These are phyloP conservation scores for Grosmannia clavigera DNA, from an alignment of 2,329 filamentous ascomycete genomes.

Conservation along the genomic window DNA sequence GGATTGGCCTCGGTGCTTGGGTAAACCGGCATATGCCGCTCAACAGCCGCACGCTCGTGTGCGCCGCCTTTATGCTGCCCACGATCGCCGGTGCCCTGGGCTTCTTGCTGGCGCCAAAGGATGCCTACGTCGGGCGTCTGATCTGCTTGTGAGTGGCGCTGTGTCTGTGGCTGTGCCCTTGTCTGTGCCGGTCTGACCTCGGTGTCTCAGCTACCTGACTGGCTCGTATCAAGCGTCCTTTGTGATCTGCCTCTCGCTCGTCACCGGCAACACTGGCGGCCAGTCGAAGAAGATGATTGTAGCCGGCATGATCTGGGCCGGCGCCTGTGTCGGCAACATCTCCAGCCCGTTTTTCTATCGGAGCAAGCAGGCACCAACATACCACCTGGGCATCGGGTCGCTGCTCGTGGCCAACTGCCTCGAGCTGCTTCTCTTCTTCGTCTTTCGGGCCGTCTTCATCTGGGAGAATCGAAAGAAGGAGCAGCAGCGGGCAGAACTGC, in stretches of 20 bases:
- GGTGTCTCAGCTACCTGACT: constrained; percentile 13
- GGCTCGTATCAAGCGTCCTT: constrained; percentile 28
- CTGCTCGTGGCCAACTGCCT: constrained; percentile 27
- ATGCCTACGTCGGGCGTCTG: constrained; percentile 39
- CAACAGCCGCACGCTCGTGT: constrained; percentile 39
- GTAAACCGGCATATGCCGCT: constrained; percentile 25
- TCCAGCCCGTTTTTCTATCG: constrained; percentile 52
- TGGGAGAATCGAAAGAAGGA: constrained; percentile 27
- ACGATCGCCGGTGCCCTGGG: constrained; percentile 48
- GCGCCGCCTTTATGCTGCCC: constrained; percentile 43
- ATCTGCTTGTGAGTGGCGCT: constrained; percentile 36
- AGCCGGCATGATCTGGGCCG: constrained; percentile 6
- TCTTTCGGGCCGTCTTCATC: constrained; percentile 24
- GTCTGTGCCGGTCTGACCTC: constrained; percentile 28
- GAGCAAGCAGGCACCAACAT: constrained; percentile 31
- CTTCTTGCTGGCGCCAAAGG: constrained; percentile 36
- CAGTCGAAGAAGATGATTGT: constrained; percentile 49
- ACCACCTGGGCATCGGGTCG: constrained; percentile 26
- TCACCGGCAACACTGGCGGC: constrained; percentile 37
- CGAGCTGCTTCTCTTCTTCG: constrained; percentile 25
- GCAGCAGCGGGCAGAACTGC: constrained; percentile 10
- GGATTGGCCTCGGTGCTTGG: constrained; percentile 41
- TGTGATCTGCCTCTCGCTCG: constrained; percentile 28
- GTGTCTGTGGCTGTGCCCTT: constrained; percentile 14
- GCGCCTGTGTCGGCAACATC: constrained; percentile 39